phyloP scores from a whole-genome alignment of 176 grass and related monocot species.

The Avena insularis region DNA sequence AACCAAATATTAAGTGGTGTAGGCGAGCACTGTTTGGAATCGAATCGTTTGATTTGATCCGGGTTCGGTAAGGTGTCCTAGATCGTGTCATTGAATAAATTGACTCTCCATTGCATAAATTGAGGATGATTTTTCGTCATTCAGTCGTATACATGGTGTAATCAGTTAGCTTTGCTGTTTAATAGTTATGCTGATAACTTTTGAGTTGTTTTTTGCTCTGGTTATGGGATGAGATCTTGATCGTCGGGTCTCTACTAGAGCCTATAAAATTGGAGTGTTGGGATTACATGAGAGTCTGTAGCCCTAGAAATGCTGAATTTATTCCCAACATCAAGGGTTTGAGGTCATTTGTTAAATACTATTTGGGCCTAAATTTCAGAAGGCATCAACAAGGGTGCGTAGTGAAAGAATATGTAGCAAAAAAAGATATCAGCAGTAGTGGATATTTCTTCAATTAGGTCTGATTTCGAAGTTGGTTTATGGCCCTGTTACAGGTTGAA shows the following conservation, averaged over 20 bases:
- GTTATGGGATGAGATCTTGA: background rate
- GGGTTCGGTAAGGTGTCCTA: background rate
- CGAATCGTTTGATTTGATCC: conserved; percentile 24
- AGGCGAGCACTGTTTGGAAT: background rate
- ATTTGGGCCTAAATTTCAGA: background rate
- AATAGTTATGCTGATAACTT: background rate
- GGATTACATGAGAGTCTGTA: background rate
- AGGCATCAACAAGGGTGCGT: background rate
- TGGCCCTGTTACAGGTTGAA: background rate
- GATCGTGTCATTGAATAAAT: background rate
- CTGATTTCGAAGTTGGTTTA: conserved; percentile 28
- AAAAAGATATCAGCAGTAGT: background rate
- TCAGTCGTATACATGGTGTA: background rate
- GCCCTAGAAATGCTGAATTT: background rate
- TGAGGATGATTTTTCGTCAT: background rate
- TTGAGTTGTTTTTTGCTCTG: conserved; percentile 5
- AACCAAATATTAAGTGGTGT: background rate
- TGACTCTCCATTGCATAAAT: background rate
- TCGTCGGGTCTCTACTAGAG: background rate
- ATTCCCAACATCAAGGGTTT: background rate
- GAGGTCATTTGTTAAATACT: background rate
- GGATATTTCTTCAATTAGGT: conserved; percentile 19
- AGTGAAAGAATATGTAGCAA: background rate
- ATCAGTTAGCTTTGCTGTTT: conserved; percentile 13
- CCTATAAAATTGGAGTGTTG: background rate